These are phyloP conservation scores for Citrullus mucosospermus DNA, from an alignment of 306 rosid species.

Conservation along the genomic window DNA sequence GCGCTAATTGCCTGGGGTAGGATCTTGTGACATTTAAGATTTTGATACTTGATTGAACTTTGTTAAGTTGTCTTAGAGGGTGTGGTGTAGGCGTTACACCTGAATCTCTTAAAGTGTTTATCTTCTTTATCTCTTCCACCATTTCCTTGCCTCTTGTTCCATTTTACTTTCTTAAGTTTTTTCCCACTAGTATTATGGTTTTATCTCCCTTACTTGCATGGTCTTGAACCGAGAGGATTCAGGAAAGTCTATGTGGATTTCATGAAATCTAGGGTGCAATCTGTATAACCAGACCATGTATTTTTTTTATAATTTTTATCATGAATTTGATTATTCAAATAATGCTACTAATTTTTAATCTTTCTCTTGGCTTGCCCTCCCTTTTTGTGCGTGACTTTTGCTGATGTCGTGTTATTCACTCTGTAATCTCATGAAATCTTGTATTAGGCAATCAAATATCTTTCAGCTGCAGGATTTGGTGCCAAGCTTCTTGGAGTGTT, in stretches of 20 bases:
- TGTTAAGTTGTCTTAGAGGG: background rate
- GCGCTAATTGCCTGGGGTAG: background rate
- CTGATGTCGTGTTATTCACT: constrained; percentile 8
- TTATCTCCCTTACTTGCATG: background rate
- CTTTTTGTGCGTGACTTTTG: constrained; percentile 2
- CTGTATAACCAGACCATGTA: background rate
- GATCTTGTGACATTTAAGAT: background rate
- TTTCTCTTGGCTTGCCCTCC: constrained; percentile 12
- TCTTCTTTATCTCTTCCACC: background rate
- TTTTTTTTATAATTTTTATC: background rate
- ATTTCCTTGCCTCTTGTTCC: background rate
- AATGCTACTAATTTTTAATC: constrained; percentile 1
- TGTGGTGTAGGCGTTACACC: background rate
- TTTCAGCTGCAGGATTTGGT: constrained; percentile 92
- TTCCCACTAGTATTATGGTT: background rate
- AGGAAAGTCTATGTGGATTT: background rate
- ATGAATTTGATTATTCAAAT: background rate
- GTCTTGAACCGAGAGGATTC: background rate
- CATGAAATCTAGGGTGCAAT: background rate
- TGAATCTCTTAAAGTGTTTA: background rate
- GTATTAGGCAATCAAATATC: constrained; percentile 74
- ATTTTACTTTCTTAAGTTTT: background rate
- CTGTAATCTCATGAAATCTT: constrained; percentile 17
- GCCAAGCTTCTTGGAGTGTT: constrained; percentile 83
- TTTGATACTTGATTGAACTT: background rate